Base-by-base conservation (phyloP, 768 basidiomycete species). In the Strobilomyces dryophilus region DNA sequence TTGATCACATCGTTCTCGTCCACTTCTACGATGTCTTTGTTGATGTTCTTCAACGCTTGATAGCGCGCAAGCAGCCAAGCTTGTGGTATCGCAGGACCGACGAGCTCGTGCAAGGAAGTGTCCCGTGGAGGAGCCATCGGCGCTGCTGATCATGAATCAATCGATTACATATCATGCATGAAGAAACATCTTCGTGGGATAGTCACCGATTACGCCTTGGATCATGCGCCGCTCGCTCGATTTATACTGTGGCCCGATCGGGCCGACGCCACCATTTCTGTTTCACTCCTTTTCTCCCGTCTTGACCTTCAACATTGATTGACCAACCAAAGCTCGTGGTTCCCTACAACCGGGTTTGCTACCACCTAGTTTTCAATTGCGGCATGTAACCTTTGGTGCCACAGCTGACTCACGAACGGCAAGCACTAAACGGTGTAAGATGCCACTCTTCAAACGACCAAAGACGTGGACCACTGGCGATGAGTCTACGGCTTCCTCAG, bases 381-480 rank as follows among this genome's bases (percentile, higher is more conserved):
- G 24, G 36, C 17, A 8, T 18, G 18, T n/a, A 24, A 24, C 14
- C 32, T 41, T 8, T 14, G 44, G 29, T 31, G 41, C 27, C 18
- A 26, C 26, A 6, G 9, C 9, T 6, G 29, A 7, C 9, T 29
- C 29, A 29, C 29, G 21, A 14, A 24, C 39, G 2, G 26, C 18
- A 36, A 3, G 26, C 18, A 36, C 24, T n/a, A 17, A 36, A 52
- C n/a, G n/a, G n/a, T 11, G 3, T 41, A 41, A 20, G 11, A 75
- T 76, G 74, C 56, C 67, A 32, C 64, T 67, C 54, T 60, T 62
- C 45, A 73, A 67, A 51, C 65, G 73, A 43, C 57, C 67, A 29
- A 71, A 66, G 47, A 66, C 64, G 8, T 66, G 71, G 70, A 39
- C 55, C 27, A 18, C 12, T 8, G 24, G 32, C 37, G 50, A 62